phyloP scores from a whole-genome alignment of 2,329 filamentous ascomycete genomes.

The Cytospora mali region DNA sequence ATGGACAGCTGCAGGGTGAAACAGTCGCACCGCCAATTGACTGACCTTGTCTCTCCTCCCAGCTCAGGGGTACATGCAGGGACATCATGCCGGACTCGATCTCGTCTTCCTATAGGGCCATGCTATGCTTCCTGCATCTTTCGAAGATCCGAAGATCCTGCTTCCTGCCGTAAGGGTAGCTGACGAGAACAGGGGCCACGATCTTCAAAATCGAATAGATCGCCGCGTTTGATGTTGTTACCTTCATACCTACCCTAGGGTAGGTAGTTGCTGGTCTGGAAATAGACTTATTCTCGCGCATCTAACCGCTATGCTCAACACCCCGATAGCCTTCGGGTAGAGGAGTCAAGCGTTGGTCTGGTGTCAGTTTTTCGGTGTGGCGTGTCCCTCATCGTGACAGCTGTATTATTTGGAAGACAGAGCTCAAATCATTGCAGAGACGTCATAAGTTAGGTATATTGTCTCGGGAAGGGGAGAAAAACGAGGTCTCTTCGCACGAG shows the following conservation, averaged over 20 bases:
- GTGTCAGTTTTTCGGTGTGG: background rate
- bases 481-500: conserved; percentile 3
- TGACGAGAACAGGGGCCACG: conserved; percentile 47
- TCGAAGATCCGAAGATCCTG: conserved; percentile 46
- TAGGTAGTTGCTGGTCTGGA: conserved; percentile 39
- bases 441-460: background rate
- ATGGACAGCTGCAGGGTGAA: background rate
- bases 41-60: background rate
- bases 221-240: conserved; percentile 36
- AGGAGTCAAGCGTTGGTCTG: background rate
- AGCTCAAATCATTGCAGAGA: background rate
- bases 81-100: background rate
- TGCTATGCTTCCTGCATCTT: conserved; percentile 43
- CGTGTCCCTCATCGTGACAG: background rate
- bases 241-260: conserved; percentile 31
- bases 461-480: conserved; percentile 21
- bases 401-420: too few species aligned
- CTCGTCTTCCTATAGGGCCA: conserved; percentile 36
- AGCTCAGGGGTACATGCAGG: conserved; percentile 3
- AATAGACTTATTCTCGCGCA: conserved; percentile 35
- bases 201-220: conserved; percentile 51
- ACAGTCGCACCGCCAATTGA: conserved; percentile 6
- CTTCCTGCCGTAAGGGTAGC: conserved; percentile 38
- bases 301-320: conserved; percentile 37
- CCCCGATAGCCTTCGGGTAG: background rate